These are phyloP conservation scores for Nepenthes alata DNA, from an alignment of 179 eudicot genomes.

Conservation along the genomic window DNA sequence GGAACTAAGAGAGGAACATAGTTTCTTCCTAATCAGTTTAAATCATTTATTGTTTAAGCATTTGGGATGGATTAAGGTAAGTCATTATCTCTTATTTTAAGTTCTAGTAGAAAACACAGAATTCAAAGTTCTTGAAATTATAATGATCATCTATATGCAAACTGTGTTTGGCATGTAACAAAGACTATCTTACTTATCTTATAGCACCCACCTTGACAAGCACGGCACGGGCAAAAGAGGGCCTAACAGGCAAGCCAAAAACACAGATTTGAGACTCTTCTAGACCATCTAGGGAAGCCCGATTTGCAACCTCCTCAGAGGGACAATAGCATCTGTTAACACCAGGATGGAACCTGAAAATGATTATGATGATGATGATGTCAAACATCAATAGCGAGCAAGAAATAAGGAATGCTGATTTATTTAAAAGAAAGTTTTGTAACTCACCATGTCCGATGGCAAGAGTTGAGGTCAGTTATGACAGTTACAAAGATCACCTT, in stretches of 20 bases:
- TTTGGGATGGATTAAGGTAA: neutral
- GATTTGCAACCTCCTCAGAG: conserved; percentile 79
- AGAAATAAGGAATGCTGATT: neutral
- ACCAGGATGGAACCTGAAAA: conserved; percentile 70
- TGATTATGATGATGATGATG: neutral
- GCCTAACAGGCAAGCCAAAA: conserved; percentile 90
- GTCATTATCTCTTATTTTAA: no score
- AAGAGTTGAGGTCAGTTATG: conserved; percentile 87
- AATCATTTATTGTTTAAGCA: neutral
- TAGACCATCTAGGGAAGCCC: conserved; percentile 70
- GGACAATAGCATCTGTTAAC: conserved; percentile 91
- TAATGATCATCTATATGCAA: no score
- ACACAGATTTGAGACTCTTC: conserved; percentile 71
- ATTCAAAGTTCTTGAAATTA: no score
- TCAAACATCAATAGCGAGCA: neutral
- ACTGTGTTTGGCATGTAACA: no score
- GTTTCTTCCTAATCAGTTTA: neutral
- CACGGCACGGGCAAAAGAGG: conserved; percentile 71
- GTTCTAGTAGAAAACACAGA: no score
- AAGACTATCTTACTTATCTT: no score
- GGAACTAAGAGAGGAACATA: neutral
- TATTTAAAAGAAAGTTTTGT: neutral
- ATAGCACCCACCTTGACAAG: conserved; percentile 42
- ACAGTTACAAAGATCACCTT: conserved; percentile 88
- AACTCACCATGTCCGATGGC: conserved; percentile 86